Percentiles rank a stretch among this genome's conserved stretches.
Evolutionary conservation across 2,329 filamentous ascomycete species (phyloP).

Genomic region (Xylaria sp.): DNA sequence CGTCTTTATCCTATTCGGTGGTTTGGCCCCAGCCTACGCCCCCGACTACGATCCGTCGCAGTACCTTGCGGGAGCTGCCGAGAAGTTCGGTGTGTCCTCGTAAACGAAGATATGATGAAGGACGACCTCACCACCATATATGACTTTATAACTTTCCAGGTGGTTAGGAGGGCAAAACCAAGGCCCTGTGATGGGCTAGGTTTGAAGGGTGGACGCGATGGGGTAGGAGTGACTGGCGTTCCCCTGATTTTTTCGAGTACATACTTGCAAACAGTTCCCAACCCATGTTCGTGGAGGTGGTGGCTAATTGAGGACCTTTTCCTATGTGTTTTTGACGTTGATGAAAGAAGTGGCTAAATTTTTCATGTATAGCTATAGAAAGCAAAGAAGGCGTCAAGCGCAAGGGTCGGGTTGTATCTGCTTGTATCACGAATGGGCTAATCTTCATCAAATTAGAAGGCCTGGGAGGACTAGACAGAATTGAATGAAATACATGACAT

Average conservation of each 20-base stretch:
- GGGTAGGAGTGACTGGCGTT: constrained; percentile 11
- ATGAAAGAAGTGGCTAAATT: constrained; percentile 18
- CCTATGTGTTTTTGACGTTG: constrained; percentile 19
- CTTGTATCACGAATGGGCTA: constrained; percentile 26
- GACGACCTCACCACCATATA: constrained; percentile 22
- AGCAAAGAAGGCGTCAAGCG: constrained; percentile 26
- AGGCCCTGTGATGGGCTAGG: constrained; percentile 5
- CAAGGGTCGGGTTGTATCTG: constrained; percentile 26
- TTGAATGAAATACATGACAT: constrained; percentile 25
- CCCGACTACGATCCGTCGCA: constrained; percentile 56
- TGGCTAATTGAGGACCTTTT: constrained; percentile 25
- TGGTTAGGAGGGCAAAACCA: constrained; percentile 16
- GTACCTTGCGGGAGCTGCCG: constrained; percentile 52
- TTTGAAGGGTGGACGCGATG: constrained; percentile 21
- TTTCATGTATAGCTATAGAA: constrained; percentile 27
- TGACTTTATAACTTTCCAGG: constrained; percentile 29
- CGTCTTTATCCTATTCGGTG: constrained; percentile 71
- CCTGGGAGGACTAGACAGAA: constrained; percentile 27
- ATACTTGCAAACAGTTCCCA: constrained; percentile 28
- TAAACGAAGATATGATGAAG: constrained; percentile 22
- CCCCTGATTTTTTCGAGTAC: constrained; percentile 31
- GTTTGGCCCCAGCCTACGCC: constrained; percentile 64
- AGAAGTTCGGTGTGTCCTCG: constrained; percentile 47
- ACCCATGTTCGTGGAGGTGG: constrained; percentile 15
- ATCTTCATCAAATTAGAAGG: constrained; percentile 29